These are phyloP conservation scores for Fraxinus nigra DNA, from an alignment of 305 asterid genomes.

Conservation along the genomic window DNA sequence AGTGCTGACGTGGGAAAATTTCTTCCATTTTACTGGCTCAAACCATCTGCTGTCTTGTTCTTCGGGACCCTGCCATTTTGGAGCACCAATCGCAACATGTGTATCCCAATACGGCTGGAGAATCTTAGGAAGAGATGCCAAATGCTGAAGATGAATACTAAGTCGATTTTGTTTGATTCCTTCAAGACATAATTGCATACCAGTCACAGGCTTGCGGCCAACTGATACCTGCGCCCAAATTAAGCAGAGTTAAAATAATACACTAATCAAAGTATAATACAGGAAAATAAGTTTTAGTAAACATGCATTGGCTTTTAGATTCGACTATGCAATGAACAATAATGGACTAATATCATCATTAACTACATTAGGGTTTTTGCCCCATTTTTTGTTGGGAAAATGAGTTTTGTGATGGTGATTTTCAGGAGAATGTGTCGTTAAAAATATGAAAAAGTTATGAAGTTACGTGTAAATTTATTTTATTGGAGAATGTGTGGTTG, in stretches of 20 bases:
- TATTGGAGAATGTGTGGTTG: background rate
- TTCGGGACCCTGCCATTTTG: slow-evolving; percentile 89
- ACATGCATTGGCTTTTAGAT: background rate
- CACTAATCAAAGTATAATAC: background rate
- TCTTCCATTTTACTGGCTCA: slow-evolving; percentile 83
- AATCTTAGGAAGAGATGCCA: slow-evolving; percentile 62
- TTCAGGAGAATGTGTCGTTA: background rate
- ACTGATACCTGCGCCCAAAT: slow-evolving; percentile 57
- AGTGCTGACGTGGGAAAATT: slow-evolving; percentile 76
- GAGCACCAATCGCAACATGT: slow-evolving; percentile 74
- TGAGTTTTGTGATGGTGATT: background rate
- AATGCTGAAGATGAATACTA: slow-evolving; percentile 62
- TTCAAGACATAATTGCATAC: slow-evolving; percentile 70
- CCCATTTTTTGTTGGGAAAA: background rate
- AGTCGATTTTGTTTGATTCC: slow-evolving; percentile 69
- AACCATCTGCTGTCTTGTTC: slow-evolving; percentile 91
- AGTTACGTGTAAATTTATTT: background rate
- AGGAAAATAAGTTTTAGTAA: background rate
- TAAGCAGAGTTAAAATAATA: slow-evolving; percentile 14
- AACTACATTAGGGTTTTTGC: background rate
- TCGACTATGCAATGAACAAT: background rate
- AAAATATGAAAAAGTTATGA: background rate
- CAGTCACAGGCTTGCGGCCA: slow-evolving; percentile 80
- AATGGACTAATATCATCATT: background rate
- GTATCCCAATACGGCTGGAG: slow-evolving; percentile 77